These are phyloP conservation scores for Fomitopsis betulina DNA, from an alignment of 1,284 basidiomycete genomes.

Conservation along the genomic window DNA sequence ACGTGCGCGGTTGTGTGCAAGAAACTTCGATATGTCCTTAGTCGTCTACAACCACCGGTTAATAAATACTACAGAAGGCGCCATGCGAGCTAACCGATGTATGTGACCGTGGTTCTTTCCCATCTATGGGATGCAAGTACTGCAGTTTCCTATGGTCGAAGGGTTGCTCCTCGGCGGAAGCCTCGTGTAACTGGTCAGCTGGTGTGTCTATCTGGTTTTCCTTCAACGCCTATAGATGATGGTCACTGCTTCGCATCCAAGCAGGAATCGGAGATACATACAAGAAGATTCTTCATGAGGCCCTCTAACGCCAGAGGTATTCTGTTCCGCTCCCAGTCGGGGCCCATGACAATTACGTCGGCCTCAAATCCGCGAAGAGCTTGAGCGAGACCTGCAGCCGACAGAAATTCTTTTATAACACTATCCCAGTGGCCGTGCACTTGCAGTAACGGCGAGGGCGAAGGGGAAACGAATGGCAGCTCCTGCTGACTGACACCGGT, in stretches of 20 bases:
- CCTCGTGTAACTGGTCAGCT: slow-evolving; percentile 9
- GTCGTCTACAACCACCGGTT: slow-evolving; percentile 42
- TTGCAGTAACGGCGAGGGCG: slow-evolving; percentile 33
- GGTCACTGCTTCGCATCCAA: background rate
- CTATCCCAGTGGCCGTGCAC: slow-evolving; percentile 59
- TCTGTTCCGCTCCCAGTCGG: slow-evolving; percentile 54
- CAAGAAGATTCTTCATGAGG: slow-evolving; percentile 42
- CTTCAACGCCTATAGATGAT: background rate
- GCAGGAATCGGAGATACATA: background rate
- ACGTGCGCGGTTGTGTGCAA: slow-evolving; percentile 61
- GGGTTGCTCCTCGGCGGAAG: slow-evolving; percentile 25
- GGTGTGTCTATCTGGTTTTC: background rate
- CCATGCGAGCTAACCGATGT: slow-evolving; percentile 43
- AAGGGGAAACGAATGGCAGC: slow-evolving; percentile 3
- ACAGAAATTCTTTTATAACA: slow-evolving; percentile 50
- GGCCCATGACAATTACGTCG: slow-evolving; percentile 67
- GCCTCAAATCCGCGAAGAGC: slow-evolving; percentile 59
- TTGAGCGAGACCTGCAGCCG: slow-evolving; percentile 53
- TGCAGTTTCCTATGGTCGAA: slow-evolving; percentile 65
- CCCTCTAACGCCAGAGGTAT: slow-evolving; percentile 51
- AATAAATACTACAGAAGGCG: background rate
- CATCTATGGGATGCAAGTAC: slow-evolving; percentile 45
- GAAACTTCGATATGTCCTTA: slow-evolving; percentile 63
- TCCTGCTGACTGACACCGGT: background rate
- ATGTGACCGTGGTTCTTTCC: slow-evolving; percentile 43